phyloP scores from a whole-genome alignment of 345 rosid species.

The Lumnitzera littorea region DNA sequence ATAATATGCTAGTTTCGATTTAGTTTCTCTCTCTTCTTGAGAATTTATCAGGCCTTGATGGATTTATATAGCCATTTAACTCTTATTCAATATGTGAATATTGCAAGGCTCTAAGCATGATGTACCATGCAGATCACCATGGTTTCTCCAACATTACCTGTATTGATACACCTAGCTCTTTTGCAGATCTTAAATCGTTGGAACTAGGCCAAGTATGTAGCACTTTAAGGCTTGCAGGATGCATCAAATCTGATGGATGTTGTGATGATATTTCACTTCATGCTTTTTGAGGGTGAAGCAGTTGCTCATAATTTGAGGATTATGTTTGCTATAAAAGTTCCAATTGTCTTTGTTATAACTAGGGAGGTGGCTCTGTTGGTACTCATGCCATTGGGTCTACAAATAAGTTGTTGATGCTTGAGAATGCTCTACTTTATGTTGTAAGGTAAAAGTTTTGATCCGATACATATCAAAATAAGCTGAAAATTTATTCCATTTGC shows the following conservation, averaged over 20 bases:
- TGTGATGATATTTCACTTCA: slow-evolving; percentile 14
- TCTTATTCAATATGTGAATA: slow-evolving; percentile 86
- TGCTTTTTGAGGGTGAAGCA: slow-evolving; percentile 76
- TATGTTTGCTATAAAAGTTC: slow-evolving; percentile 95
- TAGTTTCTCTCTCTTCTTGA: slow-evolving; percentile 7
- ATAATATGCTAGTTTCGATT: neutral
- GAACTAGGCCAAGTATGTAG: slow-evolving; percentile 30
- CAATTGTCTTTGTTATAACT: slow-evolving; percentile 79
- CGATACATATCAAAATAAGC: neutral
- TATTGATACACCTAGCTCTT: slow-evolving; percentile 32
- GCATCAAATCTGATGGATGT: slow-evolving; percentile 6
- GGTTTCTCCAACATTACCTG: slow-evolving; percentile 27
- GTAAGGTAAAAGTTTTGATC: slow-evolving; percentile 53
- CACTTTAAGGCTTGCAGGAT: neutral
- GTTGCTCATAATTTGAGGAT: slow-evolving; percentile 90
- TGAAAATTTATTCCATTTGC: too few relatives aligned
- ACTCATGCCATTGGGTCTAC: slow-evolving; percentile 96
- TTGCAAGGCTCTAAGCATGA: slow-evolving; percentile 56
- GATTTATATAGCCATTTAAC: slow-evolving; percentile 69
- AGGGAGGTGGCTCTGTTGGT: slow-evolving; percentile 99
- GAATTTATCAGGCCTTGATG: slow-evolving; percentile 57
- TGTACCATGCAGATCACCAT: slow-evolving; percentile 29
- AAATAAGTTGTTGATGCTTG: slow-evolving; percentile 88
- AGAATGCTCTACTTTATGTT: slow-evolving; percentile 91
- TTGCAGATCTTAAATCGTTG: slow-evolving; percentile 33